Conservation (phyloP, 2,329 filamentous ascomycete genomes). For the Thelonectria blattea region DNA sequence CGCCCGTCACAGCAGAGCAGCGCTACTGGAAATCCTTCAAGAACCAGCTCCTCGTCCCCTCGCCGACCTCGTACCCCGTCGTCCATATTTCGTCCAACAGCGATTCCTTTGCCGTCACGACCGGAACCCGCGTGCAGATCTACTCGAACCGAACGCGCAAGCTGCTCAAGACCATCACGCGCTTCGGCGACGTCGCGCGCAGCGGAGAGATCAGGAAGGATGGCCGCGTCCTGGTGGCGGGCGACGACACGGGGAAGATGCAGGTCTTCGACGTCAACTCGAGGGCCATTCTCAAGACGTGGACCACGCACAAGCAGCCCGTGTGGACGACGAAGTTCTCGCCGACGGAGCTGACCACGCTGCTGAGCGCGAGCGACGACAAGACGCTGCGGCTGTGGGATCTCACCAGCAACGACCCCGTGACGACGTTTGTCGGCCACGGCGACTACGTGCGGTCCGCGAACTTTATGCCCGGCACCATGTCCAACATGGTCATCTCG, state of each 20-base stretch:
- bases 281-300: conserved; percentile 91
- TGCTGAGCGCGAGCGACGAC: conserved; percentile 93
- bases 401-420: conserved; percentile 78
- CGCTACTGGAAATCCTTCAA: conserved; percentile 96
- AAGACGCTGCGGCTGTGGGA: conserved; percentile 94
- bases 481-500: conserved; percentile 79
- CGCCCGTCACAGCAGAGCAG: conserved; percentile 87
- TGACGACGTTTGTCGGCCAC: conserved; percentile 83
- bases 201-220: conserved; percentile 88
- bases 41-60: conserved; percentile 87
- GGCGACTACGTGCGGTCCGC: conserved; percentile 91
- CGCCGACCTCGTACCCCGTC: conserved; percentile 86
- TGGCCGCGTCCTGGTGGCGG: conserved; percentile 86
- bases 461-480: conserved; percentile 78
- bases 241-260: conserved; percentile 88
- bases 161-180: conserved; percentile 89
- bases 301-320: conserved; percentile 92
- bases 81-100: conserved; percentile 83
- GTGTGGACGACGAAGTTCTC: conserved; percentile 93
- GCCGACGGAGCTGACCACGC: conserved; percentile 81
- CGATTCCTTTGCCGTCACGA: conserved; percentile 91
- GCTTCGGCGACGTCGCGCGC: conserved; percentile 90
- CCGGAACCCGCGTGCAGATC: conserved; percentile 89
- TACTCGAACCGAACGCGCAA: conserved; percentile 93
- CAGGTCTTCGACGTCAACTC: conserved; percentile 94